Evolutionary conservation across 2,329 filamentous ascomycete species (phyloP).

Genomic region (Stagonosporopsis tanaceti): DNA sequence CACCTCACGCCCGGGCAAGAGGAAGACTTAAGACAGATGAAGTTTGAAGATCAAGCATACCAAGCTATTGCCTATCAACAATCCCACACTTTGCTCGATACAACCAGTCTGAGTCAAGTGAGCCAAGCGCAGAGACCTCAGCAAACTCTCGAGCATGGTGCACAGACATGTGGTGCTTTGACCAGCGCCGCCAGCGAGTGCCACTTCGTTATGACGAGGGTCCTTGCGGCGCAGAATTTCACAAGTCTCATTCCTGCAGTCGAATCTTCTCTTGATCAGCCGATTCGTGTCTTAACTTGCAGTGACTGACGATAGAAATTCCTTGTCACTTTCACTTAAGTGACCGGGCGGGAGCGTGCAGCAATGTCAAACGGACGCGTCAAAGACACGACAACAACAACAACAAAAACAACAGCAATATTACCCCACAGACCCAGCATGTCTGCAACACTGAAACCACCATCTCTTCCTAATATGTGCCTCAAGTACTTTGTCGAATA

Average conservation of each 20-base stretch:
- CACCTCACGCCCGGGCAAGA: neutral
- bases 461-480: constrained; percentile 2
- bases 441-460: neutral
- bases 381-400: neutral
- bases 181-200: neutral
- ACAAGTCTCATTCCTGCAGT: neutral
- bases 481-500: constrained; percentile 11
- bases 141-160: neutral
- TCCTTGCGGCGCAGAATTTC: neutral
- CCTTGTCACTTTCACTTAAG: constrained; percentile 7
- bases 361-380: constrained; percentile 8
- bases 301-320: neutral
- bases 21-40: neutral
- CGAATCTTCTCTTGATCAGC: neutral
- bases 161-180: neutral
- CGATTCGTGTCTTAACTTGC: neutral
- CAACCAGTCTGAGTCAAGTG: neutral
- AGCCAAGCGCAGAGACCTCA: neutral
- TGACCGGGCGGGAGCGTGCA: constrained; percentile 4
- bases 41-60: too few species aligned
- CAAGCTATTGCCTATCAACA: too few species aligned
- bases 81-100: too few species aligned
- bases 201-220: neutral
- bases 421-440: neutral
- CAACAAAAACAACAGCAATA: neutral